Evolutionary conservation across 768 basidiomycete genomes (phyloP).

Genomic region (Pholiota conissans): DNA sequence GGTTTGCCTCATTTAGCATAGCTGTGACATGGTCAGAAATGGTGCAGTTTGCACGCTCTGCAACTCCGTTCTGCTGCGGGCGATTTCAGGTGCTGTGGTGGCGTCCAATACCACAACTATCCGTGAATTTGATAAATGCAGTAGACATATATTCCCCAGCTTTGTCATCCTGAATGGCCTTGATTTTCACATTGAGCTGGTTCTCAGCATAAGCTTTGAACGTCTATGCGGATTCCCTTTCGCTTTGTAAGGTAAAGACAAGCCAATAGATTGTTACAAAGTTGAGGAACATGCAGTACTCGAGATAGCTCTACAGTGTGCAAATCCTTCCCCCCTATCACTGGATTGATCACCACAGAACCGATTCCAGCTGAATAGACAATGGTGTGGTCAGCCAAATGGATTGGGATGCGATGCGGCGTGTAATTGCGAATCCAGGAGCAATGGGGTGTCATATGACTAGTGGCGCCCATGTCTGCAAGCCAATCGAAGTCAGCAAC

Average conservation of each 20-base stretch:
- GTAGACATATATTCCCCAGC: slow-evolving; percentile 34
- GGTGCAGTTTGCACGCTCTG: slow-evolving; percentile 37
- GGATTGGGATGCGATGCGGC: too few species aligned
- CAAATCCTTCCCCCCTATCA: too few species aligned
- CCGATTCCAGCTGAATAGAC: too few species aligned
- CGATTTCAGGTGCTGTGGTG: slow-evolving; percentile 12
- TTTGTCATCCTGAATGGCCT: slow-evolving; percentile 30
- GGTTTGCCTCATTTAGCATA: slow-evolving; percentile 25
- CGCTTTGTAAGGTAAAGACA: background rate
- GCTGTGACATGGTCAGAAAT: slow-evolving; percentile 30
- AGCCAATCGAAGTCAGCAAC: too few species aligned
- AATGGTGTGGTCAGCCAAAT: too few species aligned
- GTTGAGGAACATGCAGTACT: background rate
- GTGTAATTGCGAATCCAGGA: too few species aligned
- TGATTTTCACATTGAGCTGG: slow-evolving; percentile 21
- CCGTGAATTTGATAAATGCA: slow-evolving; percentile 21
- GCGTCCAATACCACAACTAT: slow-evolving; percentile 25
- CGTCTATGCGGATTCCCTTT: background rate
- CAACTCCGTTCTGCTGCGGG: slow-evolving; percentile 43
- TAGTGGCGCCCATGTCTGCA: too few species aligned
- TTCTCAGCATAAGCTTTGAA: slow-evolving; percentile 35
- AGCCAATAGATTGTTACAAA: background rate
- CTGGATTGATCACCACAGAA: too few species aligned
- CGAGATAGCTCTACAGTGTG: too few species aligned
- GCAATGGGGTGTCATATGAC: too few species aligned